A percentile compares a stretch with the other conserved stretches of the same genome.
Conservation (phyloP, 129 eudicot species). For the Pittosporum tobira region DNA sequence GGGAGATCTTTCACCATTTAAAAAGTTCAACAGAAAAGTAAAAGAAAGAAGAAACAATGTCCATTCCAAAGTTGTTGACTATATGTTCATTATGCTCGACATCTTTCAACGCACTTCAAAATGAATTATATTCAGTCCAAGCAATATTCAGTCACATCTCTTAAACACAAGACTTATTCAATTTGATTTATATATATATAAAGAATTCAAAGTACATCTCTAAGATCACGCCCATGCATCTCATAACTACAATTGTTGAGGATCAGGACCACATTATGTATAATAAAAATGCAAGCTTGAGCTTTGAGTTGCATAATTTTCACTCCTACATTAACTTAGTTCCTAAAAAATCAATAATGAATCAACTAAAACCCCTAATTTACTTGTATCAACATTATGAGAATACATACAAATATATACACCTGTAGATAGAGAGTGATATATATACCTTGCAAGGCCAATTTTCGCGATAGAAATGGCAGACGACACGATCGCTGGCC, state of each 20-base stretch:
- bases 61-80: too few species aligned
- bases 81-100: too few species aligned
- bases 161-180: too few species aligned
- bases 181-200: too few species aligned
- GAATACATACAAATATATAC: too few species aligned
- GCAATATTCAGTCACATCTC: too few species aligned
- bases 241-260: not conserved
- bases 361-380: not conserved
- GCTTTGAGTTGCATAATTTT: not conserved
- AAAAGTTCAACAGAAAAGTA: not conserved
- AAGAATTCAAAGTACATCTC: not conserved
- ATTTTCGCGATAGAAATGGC: slow-evolving; percentile 93
- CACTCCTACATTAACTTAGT: too few species aligned
- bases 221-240: too few species aligned
- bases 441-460: slow-evolving; percentile 93
- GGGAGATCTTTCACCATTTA: not conserved
- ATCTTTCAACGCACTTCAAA: too few species aligned
- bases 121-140: too few species aligned
- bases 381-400: too few species aligned
- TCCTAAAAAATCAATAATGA: not conserved
- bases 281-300: not conserved
- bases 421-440: not conserved
- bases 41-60: not conserved
- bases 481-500: slow-evolving; percentile 92
- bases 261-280: not conserved